Percentiles rank a stretch among this genome's conserved stretches.
These are phyloP conservation scores for Saccharomyces mikatae DNA, from an alignment of 805 yeast genomes.

Conservation along the genomic window DNA sequence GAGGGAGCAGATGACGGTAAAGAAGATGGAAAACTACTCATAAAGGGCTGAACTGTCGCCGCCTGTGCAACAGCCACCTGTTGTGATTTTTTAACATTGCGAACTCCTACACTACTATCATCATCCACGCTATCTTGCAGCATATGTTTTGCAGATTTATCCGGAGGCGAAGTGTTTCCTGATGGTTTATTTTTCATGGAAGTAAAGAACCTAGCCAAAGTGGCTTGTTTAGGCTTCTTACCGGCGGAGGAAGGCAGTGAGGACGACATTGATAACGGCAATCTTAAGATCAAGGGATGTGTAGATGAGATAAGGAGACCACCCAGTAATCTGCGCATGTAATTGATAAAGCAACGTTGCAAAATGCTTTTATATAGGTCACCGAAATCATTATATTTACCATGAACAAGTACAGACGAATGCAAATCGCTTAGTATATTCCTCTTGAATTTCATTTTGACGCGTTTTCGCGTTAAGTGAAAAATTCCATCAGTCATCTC, in stretches of 20 bases:
- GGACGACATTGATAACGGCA: background rate
- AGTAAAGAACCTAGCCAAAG: slow-evolving; percentile 28
- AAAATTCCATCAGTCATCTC: background rate
- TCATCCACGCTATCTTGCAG: background rate
- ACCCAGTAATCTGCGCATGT: background rate
- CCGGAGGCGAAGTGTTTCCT: background rate
- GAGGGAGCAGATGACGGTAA: background rate
- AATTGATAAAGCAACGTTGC: background rate
- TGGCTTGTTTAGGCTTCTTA: slow-evolving; percentile 20
- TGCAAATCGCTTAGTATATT: background rate
- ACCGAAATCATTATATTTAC: background rate
- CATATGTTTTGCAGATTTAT: background rate
- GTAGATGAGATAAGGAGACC: background rate
- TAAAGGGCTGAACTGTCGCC: background rate
- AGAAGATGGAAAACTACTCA: background rate
- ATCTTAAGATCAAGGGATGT: background rate
- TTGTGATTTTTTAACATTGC: background rate
- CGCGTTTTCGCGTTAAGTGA: background rate
- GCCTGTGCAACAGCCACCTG: background rate
- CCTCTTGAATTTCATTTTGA: background rate
- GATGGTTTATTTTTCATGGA: slow-evolving; percentile 13
- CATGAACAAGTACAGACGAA: background rate
- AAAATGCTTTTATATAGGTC: background rate
- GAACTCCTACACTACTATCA: background rate
- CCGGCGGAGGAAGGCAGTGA: background rate